phyloP scores from a whole-genome alignment of 2,329 filamentous ascomycete species.

The Bipolaris zeicola region DNA sequence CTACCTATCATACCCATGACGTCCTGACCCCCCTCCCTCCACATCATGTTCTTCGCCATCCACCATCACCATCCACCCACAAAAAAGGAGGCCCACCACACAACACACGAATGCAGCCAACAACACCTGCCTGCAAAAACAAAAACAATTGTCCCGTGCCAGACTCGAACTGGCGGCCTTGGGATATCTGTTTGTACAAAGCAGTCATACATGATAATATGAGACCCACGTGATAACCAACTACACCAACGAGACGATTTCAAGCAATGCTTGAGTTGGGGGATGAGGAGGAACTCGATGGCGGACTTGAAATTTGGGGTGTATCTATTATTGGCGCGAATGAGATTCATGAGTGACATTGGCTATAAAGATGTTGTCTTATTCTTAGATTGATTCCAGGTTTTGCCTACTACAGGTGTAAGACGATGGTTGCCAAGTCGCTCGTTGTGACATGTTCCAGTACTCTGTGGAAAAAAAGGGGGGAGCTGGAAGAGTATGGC shows the following conservation, averaged over 20 bases:
- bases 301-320: not conserved
- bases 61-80: not conserved
- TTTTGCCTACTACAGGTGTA: too few species aligned
- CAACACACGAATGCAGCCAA: not conserved
- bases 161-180: slow-evolving; percentile 18
- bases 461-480: too few species aligned
- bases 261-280: slow-evolving; percentile 8
- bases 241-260: slow-evolving; percentile 14
- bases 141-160: slow-evolving; percentile 7
- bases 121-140: not conserved
- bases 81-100: not conserved
- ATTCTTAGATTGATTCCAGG: too few species aligned
- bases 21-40: not conserved
- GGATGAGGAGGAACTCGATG: slow-evolving; percentile 1
- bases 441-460: too few species aligned
- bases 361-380: not conserved
- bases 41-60: not conserved
- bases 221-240: slow-evolving; percentile 20
- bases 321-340: fast-evolving
- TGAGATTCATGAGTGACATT: not conserved
- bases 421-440: too few species aligned
- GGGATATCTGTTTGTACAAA: slow-evolving; percentile 8
- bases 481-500: too few species aligned
- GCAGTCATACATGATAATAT: slow-evolving; percentile 9
- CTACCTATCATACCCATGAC: not conserved